Percentiles rank a stretch among this genome's conserved stretches.
Conservation (phyloP, 192 early-diverging fungal genomes). For the Podila horticola region DNA sequence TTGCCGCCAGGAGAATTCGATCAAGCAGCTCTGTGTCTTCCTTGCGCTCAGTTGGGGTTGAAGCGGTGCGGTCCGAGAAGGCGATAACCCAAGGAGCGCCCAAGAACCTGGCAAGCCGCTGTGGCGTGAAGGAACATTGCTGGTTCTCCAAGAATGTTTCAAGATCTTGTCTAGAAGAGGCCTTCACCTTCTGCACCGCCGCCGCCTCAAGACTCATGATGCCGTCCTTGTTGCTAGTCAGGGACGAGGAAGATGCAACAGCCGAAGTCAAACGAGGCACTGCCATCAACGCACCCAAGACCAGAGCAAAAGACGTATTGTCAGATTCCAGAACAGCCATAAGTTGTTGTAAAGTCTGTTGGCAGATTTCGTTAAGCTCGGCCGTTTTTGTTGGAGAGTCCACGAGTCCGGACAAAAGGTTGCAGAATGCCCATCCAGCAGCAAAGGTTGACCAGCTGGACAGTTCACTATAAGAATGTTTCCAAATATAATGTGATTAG, state of each 20-base stretch:
- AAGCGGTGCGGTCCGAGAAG: constrained; percentile 31
- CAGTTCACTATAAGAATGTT: constrained; percentile 16
- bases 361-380: constrained; percentile 34
- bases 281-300: constrained; percentile 46
- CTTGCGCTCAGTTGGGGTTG: constrained; percentile 27
- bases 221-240: not conserved
- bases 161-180: constrained; percentile 16
- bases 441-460: constrained; percentile 53
- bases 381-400: constrained; percentile 50
- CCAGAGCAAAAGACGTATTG: constrained; percentile 15
- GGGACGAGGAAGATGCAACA: constrained; percentile 16
- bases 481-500: too few species aligned
- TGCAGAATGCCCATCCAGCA: constrained; percentile 52
- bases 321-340: constrained; percentile 22
- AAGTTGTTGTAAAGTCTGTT: constrained; percentile 33
- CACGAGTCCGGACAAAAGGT: constrained; percentile 40
- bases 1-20: constrained; percentile 16
- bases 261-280: constrained; percentile 41
- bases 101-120: constrained; percentile 24
- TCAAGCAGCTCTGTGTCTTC: constrained; percentile 34
- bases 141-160: constrained; percentile 25
- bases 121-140: constrained; percentile 12
- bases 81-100: constrained; percentile 50
- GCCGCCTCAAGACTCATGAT: not conserved
- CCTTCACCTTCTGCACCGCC: constrained; percentile 25